A percentile compares a stretch with the other conserved stretches of the same genome.
Evolutionary conservation across 2,329 filamentous ascomycete species (phyloP).

Genomic region (Corinectria fuckeliana): DNA sequence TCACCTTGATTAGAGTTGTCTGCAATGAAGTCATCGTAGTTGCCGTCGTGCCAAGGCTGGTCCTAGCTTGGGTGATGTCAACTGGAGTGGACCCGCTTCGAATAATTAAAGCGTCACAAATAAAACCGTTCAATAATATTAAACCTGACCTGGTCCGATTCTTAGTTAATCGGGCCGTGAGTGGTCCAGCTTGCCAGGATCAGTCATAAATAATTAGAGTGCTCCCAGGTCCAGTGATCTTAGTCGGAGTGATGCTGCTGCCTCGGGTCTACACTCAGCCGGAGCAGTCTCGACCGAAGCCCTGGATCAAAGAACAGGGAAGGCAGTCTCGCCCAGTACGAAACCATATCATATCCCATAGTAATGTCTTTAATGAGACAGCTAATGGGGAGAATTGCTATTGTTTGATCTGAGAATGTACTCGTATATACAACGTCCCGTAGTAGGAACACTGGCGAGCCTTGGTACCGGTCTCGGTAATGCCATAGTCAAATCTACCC

Average conservation of each 20-base stretch:
- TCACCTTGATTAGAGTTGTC: neutral
- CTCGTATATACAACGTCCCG: neutral
- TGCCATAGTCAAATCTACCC: no score
- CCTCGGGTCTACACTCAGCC: no score
- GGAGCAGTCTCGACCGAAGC: neutral
- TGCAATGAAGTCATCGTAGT: neutral
- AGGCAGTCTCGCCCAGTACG: neutral
- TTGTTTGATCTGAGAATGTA: neutral
- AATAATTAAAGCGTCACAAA: no score
- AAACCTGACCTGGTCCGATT: no score
- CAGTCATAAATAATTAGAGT: no score
- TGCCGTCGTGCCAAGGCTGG: neutral
- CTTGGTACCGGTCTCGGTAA: neutral
- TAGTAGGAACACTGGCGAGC: neutral
- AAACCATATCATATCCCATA: neutral
- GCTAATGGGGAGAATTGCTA: neutral
- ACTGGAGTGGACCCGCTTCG: no score
- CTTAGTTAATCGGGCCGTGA: no score
- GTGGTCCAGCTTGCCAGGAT: no score
- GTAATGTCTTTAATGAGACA: neutral
- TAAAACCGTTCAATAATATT: no score
- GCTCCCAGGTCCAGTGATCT: no score
- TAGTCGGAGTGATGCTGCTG: no score
- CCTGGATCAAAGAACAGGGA: neutral
- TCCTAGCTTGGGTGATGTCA: neutral